These are phyloP conservation scores for Cyamopsis tetragonoloba DNA, from an alignment of 306 rosid genomes.

Conservation along the genomic window DNA sequence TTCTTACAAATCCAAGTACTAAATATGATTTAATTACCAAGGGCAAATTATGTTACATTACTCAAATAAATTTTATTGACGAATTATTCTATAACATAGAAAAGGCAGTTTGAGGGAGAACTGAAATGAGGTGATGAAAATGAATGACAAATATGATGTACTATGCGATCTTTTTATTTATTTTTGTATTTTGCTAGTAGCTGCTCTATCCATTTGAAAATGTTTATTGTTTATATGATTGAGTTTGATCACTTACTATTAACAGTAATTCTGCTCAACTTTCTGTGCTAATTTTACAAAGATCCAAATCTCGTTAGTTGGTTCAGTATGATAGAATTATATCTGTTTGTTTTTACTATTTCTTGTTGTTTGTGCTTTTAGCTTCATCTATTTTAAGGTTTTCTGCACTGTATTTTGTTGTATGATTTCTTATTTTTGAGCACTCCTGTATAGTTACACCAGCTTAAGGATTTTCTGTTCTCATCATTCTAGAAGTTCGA, in stretches of 20 bases:
- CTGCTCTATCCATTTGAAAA: neutral
- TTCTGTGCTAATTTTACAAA: neutral
- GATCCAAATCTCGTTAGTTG: neutral
- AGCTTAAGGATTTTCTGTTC: neutral
- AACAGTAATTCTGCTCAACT: neutral
- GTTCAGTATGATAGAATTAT: neutral
- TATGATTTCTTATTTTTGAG: neutral
- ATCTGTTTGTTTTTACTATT: neutral
- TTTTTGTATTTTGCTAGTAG: neutral
- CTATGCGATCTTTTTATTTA: neutral
- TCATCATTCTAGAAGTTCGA: neutral
- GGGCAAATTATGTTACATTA: neutral
- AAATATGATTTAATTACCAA: neutral
- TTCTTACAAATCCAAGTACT: neutral
- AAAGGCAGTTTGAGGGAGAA: neutral
- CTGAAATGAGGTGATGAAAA: neutral
- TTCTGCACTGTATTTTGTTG: neutral
- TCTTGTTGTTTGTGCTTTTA: neutral
- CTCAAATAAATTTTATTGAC: neutral
- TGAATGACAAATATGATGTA: neutral
- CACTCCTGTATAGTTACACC: neutral
- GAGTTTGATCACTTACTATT: neutral
- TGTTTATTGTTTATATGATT: neutral
- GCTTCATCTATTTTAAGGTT: neutral
- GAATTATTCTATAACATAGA: neutral